Evolutionary conservation across 192 early-diverging fungal species (phyloP), one percentile per base, ranked within the genome.

Genomic region (Allomyces macrogynus): DNA sequence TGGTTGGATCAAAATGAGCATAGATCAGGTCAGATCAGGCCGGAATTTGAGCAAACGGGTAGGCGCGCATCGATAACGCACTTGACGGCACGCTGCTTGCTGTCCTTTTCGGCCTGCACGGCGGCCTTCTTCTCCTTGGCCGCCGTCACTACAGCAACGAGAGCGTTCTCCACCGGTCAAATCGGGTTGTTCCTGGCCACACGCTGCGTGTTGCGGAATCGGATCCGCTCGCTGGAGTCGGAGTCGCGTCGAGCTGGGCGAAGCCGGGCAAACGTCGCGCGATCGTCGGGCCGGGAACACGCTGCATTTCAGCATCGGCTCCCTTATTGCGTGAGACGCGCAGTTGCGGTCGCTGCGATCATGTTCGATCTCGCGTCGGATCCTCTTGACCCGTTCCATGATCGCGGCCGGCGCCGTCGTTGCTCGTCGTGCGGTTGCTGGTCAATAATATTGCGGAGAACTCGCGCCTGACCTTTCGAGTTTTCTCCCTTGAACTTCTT

Each of bases 121-220:
- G 76, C 81, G 1, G 81, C 80, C 79, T 91, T 90, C 63, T 79
- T 80, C 62, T 87, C 87, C 60, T 86, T 88, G 10, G 87, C 87
- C 12, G 86, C 83, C 24, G 73, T 74, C 7, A 77, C 85, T 84
- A 64, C 10, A 14, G 1, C 8, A 20, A 42, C 0, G 32, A 5
- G 22, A 44, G 43, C 4, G 12, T 22, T 24, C 24, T 23, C 26
- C 26, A 20, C 7, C 40, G 16, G 42, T 44, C 32, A 26, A 27
- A 32, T 10, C 9, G n/a, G n/a, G 24, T n/a, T 16, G 24, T 61
- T 23, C 60, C 0, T 22, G 60, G 10, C 2, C 61, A 27, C n/a
- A n/a, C n/a, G n/a, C n/a, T n/a, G n/a, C n/a, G n/a, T n/a, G n/a
- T n/a, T n/a, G n/a, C n/a, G n/a, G n/a, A n/a, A n/a, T n/a, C n/a